A percentile compares a stretch with the other conserved stretches of the same genome.
Evolutionary conservation across 768 basidiomycete genomes (phyloP).

Genomic region (Hypholoma fasciculare): DNA sequence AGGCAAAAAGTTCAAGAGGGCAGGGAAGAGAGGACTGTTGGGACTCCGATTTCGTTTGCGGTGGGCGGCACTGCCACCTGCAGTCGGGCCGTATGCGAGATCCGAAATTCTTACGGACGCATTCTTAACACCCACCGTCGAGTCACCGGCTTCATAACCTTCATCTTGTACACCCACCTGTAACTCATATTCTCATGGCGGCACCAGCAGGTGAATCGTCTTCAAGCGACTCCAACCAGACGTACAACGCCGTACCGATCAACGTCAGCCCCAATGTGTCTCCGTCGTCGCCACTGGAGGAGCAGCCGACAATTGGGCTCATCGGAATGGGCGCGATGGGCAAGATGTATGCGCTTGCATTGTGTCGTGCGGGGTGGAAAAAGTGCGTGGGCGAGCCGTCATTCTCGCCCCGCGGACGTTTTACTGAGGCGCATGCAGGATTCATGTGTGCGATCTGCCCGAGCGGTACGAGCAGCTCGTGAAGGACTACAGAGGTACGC

Average conservation of each 20-base stretch:
- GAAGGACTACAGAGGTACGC: constrained; percentile 58
- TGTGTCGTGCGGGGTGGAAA: constrained; percentile 83
- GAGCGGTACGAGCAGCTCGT: constrained; percentile 66
- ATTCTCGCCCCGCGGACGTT: background rate
- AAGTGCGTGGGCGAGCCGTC: constrained; percentile 45
- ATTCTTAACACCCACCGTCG: background rate
- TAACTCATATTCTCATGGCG: background rate
- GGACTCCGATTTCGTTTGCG: too few relatives aligned
- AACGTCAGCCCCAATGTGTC: constrained; percentile 31
- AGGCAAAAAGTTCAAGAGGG: too few relatives aligned
- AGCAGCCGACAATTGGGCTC: constrained; percentile 81
- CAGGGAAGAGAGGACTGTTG: too few relatives aligned
- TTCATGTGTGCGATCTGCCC: constrained; percentile 87
- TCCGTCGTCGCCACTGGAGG: constrained; percentile 29
- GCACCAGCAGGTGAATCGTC: background rate
- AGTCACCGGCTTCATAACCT: background rate
- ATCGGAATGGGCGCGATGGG: constrained; percentile 99
- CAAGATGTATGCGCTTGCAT: constrained; percentile 81
- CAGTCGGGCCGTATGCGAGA: background rate
- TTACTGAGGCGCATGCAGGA: constrained; percentile 44
- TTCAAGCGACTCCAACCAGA: background rate
- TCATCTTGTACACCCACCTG: background rate
- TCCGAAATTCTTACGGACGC: background rate
- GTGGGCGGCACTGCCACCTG: too few relatives aligned
- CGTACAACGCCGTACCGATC: constrained; percentile 21